Conservation (phyloP, 1,284 basidiomycete genomes). For the Porogramme epimiltina region DNA sequence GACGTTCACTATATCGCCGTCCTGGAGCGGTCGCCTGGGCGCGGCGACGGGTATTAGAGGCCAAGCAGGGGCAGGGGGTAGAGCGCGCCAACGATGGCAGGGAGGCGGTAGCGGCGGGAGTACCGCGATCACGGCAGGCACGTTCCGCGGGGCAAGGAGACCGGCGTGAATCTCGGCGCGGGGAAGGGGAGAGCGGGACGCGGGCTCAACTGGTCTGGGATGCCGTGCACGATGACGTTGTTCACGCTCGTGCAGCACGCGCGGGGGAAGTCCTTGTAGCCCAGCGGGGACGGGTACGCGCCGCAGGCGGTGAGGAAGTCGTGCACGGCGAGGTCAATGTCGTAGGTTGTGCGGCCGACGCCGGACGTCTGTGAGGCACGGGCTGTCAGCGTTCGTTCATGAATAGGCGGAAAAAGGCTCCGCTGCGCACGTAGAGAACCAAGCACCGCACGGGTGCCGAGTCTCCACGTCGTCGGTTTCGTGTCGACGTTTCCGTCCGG, state of each 20-base stretch:
- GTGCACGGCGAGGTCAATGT: slow-evolving; percentile 73
- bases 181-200: neutral
- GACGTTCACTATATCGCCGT: slow-evolving; percentile 84
- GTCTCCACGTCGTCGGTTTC: too few relatives aligned
- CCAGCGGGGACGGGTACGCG: slow-evolving; percentile 90
- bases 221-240: slow-evolving; percentile 84
- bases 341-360: slow-evolving; percentile 72
- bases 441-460: neutral
- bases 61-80: neutral
- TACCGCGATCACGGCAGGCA: too few relatives aligned
- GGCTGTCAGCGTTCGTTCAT: too few relatives aligned
- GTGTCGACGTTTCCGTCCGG: too few relatives aligned
- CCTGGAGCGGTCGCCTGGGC: slow-evolving; percentile 50
- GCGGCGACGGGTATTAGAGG: neutral
- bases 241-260: slow-evolving; percentile 90
- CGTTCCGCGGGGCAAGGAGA: too few relatives aligned
- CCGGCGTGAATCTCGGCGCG: neutral
- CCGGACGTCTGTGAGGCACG: slow-evolving; percentile 37
- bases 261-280: slow-evolving; percentile 81
- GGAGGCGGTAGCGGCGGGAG: too few relatives aligned
- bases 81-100: neutral
- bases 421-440: too few relatives aligned
- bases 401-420: too few relatives aligned
- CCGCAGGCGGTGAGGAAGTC: slow-evolving; percentile 63
- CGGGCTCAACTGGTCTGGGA: slow-evolving; percentile 73